Evolutionary conservation across 2,329 filamentous ascomycete species (phyloP), one percentile per base, ranked within the genome.

Genomic region (Penicillium sp.): DNA sequence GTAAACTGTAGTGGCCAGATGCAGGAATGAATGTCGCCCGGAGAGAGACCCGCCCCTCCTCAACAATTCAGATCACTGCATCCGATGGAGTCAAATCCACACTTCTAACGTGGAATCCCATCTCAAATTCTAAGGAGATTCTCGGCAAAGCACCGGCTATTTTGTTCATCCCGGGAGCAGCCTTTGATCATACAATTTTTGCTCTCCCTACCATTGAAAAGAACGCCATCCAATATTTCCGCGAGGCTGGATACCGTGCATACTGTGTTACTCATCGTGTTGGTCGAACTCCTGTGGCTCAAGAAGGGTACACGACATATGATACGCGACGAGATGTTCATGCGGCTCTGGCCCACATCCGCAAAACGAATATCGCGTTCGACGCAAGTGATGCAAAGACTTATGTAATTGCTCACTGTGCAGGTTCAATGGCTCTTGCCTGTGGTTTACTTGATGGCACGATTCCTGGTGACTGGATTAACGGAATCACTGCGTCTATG

Each of bases 341-440:
- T 37, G 59, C 59, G 29, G 58, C 58, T 10, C 39, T 62, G 18
- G 41, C 29, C 18, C 43, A 52, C 13, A 52, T 61, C 7, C 49
- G 48, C 8, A 37, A 45, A 17, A 23, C 53, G 59, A 30, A n/a
- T 8, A 8, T 41, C 37, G 3, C 6, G 26, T 6, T 10, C 6
- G 7, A 10, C 7, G 26, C 26, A 27, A 27, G 26, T 10, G 26
- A n/a, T n/a, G 26, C 6, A 10, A 59, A 46, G 18, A 42, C 40
- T 13, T 62, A 62, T 41, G 56, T 62, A 21, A 30, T 62, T 34
- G 56, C 53, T 8, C 58, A 62, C 41, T 62, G 60, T 21, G 49
- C 49, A 23, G 60, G 60, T 20, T 59, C 58, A 0, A 40, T 59
- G 20, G 56, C 60, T 12, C 50, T 62, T 17, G 49, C 42, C 41